Base-by-base conservation (phyloP, 805 yeast species). In the Metschnikowia hibisci region DNA sequence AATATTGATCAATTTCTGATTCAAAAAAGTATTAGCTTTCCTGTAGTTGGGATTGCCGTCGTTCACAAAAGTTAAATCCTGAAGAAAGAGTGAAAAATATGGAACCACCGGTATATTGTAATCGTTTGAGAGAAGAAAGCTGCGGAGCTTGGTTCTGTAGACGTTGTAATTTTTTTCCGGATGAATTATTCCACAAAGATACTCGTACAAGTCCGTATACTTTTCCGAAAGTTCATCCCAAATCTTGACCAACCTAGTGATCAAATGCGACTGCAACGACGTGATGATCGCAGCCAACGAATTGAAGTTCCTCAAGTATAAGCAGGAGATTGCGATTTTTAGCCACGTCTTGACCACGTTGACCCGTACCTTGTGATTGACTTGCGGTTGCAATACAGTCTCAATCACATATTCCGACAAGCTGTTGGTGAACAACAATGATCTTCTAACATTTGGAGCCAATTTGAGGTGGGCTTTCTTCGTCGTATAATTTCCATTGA, bases 261-360 rank as follows among this genome's bases (percentile, higher is more conserved):
- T 66, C 32, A 82, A 71, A 57, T 82, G 86, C 40, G 84, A 81
- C 58, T 86, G 95, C 48, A 86, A 66, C 1, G 89, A 74, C 0
- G 89, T 84, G 67, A 86, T 78, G 35, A 86, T 82, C 1, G 91
- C 83, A 2, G 91, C 90, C 48, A 86, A 66, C 0, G 93, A 81
- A 57, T 86, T 86, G 66, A 81, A 85, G 58, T 86, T 86, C 46
- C 89, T 69, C 59, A 85, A 70, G 54, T 84, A 83, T 32, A 82
- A 69, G 51, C 89, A 81, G 1, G 89, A 82, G 41, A 83, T 69
- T 0, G 88, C 86, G 27, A 85, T 73, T 55, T 83, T 83, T 45
- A 86, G 63, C 95, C 95, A 86, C 11, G 78, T 73, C 52, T 80
- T 80, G 28, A 84, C 59, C 42, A 80, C 73, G 42, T 71, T 71